These are phyloP conservation scores for Aschersonia sp. DNA, from an alignment of 2,329 filamentous ascomycete species.

Conservation along the genomic window DNA sequence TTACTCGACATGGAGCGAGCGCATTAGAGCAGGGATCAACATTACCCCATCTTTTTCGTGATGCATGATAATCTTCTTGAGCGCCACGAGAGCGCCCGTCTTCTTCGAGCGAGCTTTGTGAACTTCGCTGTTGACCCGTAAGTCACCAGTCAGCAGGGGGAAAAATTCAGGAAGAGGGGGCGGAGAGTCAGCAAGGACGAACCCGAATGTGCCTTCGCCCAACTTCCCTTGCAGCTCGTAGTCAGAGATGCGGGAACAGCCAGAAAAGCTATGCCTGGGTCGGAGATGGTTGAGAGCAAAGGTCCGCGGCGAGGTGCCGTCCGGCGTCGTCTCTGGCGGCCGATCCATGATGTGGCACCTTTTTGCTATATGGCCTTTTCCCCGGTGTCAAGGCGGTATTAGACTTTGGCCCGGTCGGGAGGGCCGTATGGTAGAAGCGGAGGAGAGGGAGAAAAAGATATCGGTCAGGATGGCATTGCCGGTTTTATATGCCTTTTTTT, in stretches of 20 bases:
- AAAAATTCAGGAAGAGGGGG: neutral
- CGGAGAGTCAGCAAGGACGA: conserved; percentile 13
- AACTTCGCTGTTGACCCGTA: conserved; percentile 50
- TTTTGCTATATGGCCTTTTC: too few species aligned
- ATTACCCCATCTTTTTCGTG: conserved; percentile 88
- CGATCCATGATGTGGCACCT: conserved; percentile 13
- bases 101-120: conserved; percentile 72
- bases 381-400: too few species aligned
- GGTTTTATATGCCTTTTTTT: too few species aligned
- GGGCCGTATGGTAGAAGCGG: too few species aligned
- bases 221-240: conserved; percentile 74
- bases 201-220: conserved; percentile 92
- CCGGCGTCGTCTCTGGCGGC: conserved; percentile 15
- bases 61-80: conserved; percentile 99
- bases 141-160: neutral
- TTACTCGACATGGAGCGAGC: neutral
- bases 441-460: too few species aligned
- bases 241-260: conserved; percentile 70
- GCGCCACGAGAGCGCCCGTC: conserved; percentile 61
- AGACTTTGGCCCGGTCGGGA: too few species aligned
- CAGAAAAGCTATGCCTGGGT: conserved; percentile 51
- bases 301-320: conserved; percentile 35
- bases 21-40: neutral
- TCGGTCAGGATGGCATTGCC: too few species aligned
- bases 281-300: conserved; percentile 43